Base-by-base conservation (phyloP, 768 basidiomycete species). In the Omphalotus guepiniiformis region DNA sequence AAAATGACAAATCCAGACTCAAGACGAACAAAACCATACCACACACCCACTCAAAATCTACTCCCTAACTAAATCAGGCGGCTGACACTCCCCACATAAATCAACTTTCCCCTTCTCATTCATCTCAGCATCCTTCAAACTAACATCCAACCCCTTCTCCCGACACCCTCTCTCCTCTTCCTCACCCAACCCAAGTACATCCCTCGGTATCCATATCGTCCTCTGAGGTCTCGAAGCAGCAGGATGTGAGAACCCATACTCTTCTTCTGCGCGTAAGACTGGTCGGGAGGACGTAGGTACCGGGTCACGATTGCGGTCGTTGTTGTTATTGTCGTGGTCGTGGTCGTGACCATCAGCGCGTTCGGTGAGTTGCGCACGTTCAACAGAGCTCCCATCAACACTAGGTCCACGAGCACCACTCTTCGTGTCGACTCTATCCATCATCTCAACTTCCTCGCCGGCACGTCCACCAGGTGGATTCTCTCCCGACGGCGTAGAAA, bases 181-280 rank as follows among this genome's bases (percentile, higher is more conserved):
- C 51, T 78, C 78, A 29, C 70, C 65, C 45, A 92, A 58, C 7
- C 83, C 82, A n/a, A 80, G 67, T 19, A 64, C 55, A 61, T 98
- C 95, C 30, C 68, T 65, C 18, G 95, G 90, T 45, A 97, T 64
- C 95, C 95, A 98, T 26, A 97, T 69, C 4, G 80, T 72, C 52
- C 83, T 74, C 66, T 93, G 89, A 39, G 87, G 80, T 42, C 80
- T 66, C 52, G 71, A 79, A 46, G 79, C 74, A 19, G 92, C 92
- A 13, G 95, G 95, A 57, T 95, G 95, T 38, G 87, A 82, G 68
- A 95, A 97, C 11, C 86, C 85, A 57, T 82, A 82, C 41, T 79
- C 66, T 3, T 70, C 69, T 38, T 71, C 48, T 45, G 62, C 58
- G 29, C 55, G 55, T 4, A 40, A 40, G 26, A n/a, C 21, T n/a